These are phyloP conservation scores for Fraxinus paxiana DNA, from an alignment of 305 asterid genomes.

Conservation along the genomic window DNA sequence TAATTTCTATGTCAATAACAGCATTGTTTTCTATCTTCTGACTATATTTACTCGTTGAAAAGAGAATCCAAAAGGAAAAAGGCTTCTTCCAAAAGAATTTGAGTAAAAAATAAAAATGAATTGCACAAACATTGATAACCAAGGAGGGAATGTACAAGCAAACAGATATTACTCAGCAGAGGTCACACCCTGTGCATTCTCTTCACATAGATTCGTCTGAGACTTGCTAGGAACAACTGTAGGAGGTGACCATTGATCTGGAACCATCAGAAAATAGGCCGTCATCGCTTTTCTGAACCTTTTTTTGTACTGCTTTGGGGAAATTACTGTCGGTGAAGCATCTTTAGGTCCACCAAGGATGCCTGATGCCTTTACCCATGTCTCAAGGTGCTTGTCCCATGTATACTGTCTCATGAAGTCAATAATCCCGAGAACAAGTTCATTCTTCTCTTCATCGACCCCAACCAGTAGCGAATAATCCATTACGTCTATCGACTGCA, in stretches of 20 bases:
- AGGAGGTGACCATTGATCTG: slow-evolving; percentile 63
- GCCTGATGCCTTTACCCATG: slow-evolving; percentile 77
- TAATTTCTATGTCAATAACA: not conserved
- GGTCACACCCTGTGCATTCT: slow-evolving; percentile 13
- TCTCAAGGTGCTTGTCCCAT: slow-evolving; percentile 75
- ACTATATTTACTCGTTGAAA: not conserved
- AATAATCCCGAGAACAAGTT: slow-evolving; percentile 75
- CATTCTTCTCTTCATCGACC: slow-evolving; percentile 56
- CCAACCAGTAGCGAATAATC: slow-evolving; percentile 77
- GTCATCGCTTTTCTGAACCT: slow-evolving; percentile 77
- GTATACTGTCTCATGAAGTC: slow-evolving; percentile 82
- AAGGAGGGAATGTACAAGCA: not conserved
- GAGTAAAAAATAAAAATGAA: not conserved
- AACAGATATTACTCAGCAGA: slow-evolving; percentile 23
- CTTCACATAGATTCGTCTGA: slow-evolving; percentile 20
- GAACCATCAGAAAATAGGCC: slow-evolving; percentile 63
- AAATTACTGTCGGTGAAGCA: slow-evolving; percentile 63
- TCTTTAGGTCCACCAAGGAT: slow-evolving; percentile 69
- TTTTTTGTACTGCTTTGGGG: slow-evolving; percentile 71
- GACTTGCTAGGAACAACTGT: slow-evolving; percentile 28
- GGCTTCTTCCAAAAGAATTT: slow-evolving; percentile 13
- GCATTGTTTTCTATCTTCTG: not conserved
- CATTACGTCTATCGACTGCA: slow-evolving; percentile 73
- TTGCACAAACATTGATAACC: not conserved
- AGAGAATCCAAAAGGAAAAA: slow-evolving; percentile 16